Conservation (phyloP, 352 stramenopile genomes). For the Albugo laibachii region DNA sequence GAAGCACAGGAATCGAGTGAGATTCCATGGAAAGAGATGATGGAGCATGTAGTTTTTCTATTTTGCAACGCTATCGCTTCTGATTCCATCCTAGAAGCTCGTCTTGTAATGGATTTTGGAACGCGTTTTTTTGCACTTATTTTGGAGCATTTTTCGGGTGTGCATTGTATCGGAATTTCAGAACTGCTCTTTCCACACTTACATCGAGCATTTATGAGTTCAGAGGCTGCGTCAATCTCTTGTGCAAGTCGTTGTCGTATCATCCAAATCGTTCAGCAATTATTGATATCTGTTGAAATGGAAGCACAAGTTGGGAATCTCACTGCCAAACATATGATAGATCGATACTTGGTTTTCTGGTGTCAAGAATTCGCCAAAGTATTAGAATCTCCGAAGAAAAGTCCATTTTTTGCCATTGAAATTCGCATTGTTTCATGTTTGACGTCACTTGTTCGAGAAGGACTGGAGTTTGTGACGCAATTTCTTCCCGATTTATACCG, state of each 20-base stretch:
- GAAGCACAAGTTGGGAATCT: conserved; percentile 55
- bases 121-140: conserved; percentile 58
- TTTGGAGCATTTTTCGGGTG: conserved; percentile 50
- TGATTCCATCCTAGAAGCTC: conserved; percentile 30
- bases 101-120: conserved; percentile 38
- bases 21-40: conserved; percentile 30
- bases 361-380: too few relatives aligned
- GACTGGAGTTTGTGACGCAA: conserved; percentile 42
- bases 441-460: conserved; percentile 61
- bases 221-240: background rate
- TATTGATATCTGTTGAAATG: conserved; percentile 64
- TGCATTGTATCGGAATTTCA: conserved; percentile 61
- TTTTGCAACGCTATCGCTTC: conserved; percentile 30
- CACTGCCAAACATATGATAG: conserved; percentile 9
- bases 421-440: conserved; percentile 60
- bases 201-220: conserved; percentile 28
- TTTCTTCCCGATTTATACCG: conserved; percentile 51
- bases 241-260: conserved; percentile 17
- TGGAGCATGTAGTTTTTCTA: too few relatives aligned
- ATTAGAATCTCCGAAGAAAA: conserved; percentile 1
- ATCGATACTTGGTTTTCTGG: too few relatives aligned
- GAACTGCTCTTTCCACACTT: conserved; percentile 54
- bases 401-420: conserved; percentile 46
- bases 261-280: conserved; percentile 56
- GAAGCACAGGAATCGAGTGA: conserved; percentile 41